These are phyloP conservation scores for Aspergillus uvarum DNA, from an alignment of 2,329 filamentous ascomycete species.

Conservation along the genomic window DNA sequence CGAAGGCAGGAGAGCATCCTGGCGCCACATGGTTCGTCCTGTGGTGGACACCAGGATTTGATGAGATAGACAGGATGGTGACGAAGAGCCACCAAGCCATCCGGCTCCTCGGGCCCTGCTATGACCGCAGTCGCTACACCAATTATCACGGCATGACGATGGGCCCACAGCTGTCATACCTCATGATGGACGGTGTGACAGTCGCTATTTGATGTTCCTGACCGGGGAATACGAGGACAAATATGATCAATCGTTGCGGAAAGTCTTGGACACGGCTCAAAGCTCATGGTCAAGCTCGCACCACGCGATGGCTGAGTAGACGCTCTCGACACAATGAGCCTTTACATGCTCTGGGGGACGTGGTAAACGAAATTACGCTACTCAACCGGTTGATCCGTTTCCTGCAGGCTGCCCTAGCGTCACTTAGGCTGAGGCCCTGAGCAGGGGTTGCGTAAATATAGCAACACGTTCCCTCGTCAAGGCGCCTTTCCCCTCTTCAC, in stretches of 20 bases:
- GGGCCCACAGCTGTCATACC: conserved; percentile 1
- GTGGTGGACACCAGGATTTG: background rate
- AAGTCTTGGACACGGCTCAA: background rate
- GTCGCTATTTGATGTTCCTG: background rate
- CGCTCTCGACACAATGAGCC: background rate
- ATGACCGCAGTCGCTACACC: background rate
- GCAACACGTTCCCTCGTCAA: conserved; percentile 19
- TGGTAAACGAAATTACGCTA: background rate
- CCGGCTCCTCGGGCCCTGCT: background rate
- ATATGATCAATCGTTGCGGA: background rate
- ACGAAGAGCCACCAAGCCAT: background rate
- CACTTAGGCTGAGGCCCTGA: conserved; percentile 10
- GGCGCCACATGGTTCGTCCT: conserved; percentile 4
- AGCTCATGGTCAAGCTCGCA: background rate
- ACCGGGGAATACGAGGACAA: conserved; percentile 1
- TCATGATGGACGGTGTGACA: conserved; percentile 12
- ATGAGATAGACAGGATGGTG: background rate
- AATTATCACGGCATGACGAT: conserved; percentile 8
- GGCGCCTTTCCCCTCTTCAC: conserved; percentile 20
- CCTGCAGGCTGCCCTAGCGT: conserved; percentile 6
- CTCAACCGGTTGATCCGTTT: conserved; percentile 9
- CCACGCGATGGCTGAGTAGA: background rate
- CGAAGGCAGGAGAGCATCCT: conserved; percentile 8
- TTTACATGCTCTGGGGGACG: background rate
- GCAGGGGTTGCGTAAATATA: conserved; percentile 29